Evolutionary conservation across 331 rosid genomes (phyloP), one percentile per base, ranked within the genome.

Genomic region (Telfairia occidentalis): DNA sequence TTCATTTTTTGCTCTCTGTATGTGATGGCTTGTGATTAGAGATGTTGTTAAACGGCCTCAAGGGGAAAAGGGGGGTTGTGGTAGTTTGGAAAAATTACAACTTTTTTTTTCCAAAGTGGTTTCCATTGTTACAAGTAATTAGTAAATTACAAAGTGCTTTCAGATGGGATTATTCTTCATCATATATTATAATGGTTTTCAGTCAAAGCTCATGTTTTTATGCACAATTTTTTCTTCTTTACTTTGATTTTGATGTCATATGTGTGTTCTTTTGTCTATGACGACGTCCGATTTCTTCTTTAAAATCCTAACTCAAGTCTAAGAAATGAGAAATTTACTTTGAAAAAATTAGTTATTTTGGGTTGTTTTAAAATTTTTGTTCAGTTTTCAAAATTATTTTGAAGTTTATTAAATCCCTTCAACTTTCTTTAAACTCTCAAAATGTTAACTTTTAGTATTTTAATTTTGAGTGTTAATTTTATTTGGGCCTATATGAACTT

Each of bases 31-130:
- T 67, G 49, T 42, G 54, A 65, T 38, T n/a, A 15, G 29, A 23
- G 70, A 63, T 63, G 46, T 63, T 63, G 70, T 63, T 63, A 32
- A 63, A 63, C 70, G 19, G 45, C 70, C 45, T 59, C n/a, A 59
- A 58, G 66, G 2, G 38, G 10, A 28, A 15, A 28, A 59, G 3
- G 10, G 11, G 10, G 46, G 70, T 63, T 63, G 70, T 63, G 70
- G 70, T 63, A 35, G 70, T 34, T 63, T 63, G 70, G 70, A 63
- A 63, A 59, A 63, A 34, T 29, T 2, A 18, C 28, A 13, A 11
- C 28, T 21, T 53, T 53, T 21, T 53, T 53, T 60, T 30, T 30
- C 7, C 18, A 55, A 58, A 24, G 13, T 60, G 37, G 65, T 60
- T 60, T 60, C 69, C 30, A 28, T 16, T 60, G 43, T 60, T 32